Base-by-base conservation (phyloP, 2,329 filamentous ascomycete genomes). In the Beauveria caledonica region DNA sequence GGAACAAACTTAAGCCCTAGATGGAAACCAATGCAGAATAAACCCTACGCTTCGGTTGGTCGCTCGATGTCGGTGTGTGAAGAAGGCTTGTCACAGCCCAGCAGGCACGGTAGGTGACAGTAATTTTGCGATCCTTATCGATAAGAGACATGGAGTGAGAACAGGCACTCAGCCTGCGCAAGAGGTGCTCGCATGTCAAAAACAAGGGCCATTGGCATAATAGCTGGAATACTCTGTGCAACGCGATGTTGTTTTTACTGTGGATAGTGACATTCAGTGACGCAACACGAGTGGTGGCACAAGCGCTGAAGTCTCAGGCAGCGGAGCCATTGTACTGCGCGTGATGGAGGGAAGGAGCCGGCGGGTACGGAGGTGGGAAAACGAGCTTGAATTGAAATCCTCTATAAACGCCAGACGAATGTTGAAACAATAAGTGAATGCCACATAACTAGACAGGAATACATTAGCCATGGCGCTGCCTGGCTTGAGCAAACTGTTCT, bases 401-500 rank as follows among this genome's bases (percentile, higher is more conserved):
- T 63, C 58, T 63, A 61, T 46, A 53, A 63, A 59, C 62, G 55
- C 60, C 60, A 19, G 33, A 60, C 50, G 5, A 36, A 56, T 50
- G 52, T 52, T 19, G 15, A 56, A 50, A 27, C 39, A 19, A 27
- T 11, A 49, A n/a, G 10, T 21, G n/a, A 62, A 60, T 15, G 21
- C n/a, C 15, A 51, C 9, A 33, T 25, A 5, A 39, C 60, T 64
- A 11, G 19, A 2, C 21, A 44, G 2, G 15, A 39, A n/a, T n/a
- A 9, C n/a, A 40, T 63, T 57, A 72, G 19, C 65, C 67, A 60
- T 76, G 74, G 57, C 74, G 72, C 65, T 74, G 63, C 61, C 74
- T 69, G 7, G 92, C 92, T 62, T 86, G 87, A 48, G 89, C 87
- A 74, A 99, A 97, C 66, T 97, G 84, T 73, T 96, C 92, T 73